These are phyloP conservation scores for Botrytis porri DNA, from an alignment of 2,329 filamentous ascomycete genomes.

Conservation along the genomic window DNA sequence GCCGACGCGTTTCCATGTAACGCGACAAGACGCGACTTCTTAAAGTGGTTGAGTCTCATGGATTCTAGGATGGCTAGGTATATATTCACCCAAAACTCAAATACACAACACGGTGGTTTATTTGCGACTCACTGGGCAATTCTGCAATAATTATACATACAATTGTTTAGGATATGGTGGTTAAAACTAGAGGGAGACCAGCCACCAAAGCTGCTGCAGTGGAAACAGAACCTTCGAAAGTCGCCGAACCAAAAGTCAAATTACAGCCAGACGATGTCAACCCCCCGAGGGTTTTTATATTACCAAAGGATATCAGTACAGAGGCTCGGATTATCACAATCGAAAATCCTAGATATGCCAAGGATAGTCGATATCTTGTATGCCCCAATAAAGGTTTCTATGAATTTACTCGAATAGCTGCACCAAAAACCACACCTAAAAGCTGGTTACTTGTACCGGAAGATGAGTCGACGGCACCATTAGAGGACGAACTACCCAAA, in stretches of 20 bases:
- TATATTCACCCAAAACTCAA: neutral
- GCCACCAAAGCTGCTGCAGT: slow-evolving; percentile 27
- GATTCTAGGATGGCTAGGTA: neutral
- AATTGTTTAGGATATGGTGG: slow-evolving; percentile 21
- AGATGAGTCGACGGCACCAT: slow-evolving; percentile 16
- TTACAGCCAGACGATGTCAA: slow-evolving; percentile 39
- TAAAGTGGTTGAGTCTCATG: neutral
- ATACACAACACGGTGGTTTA: neutral
- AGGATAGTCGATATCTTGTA: slow-evolving; percentile 57
- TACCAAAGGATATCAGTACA: slow-evolving; percentile 54
- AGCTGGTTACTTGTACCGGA: slow-evolving; percentile 56
- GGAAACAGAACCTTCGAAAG: slow-evolving; percentile 29
- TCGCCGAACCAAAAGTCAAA: slow-evolving; percentile 34
- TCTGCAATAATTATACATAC: neutral
- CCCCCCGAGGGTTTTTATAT: slow-evolving; percentile 56
- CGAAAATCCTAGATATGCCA: slow-evolving; percentile 55
- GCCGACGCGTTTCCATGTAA: neutral
- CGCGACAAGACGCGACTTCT: slow-evolving; percentile 14
- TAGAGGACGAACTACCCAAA: slow-evolving; percentile 27
- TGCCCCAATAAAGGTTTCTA: slow-evolving; percentile 61
- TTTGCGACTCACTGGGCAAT: neutral
- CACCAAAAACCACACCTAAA: slow-evolving; percentile 51
- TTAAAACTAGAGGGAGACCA: slow-evolving; percentile 35
- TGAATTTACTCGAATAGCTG: slow-evolving; percentile 59
- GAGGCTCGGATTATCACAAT: slow-evolving; percentile 58